Conservation (phyloP, 2,329 filamentous ascomycete species). For the Biscogniauxia sp. region DNA sequence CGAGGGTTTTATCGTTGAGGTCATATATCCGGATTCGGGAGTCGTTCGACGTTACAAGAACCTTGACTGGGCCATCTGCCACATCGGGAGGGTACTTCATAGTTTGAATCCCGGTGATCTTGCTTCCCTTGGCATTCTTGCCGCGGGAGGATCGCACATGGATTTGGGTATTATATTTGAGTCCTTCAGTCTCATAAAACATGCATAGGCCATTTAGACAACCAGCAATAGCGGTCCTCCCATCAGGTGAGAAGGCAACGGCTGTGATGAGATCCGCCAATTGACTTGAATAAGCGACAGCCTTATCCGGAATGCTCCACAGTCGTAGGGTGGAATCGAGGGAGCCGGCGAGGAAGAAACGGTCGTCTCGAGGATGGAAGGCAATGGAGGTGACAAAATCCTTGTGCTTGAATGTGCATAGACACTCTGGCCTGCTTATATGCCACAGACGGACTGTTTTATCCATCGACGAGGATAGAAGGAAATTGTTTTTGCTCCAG, state of each 20-base stretch:
- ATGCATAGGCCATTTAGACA: constrained; percentile 81
- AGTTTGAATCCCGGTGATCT: constrained; percentile 91
- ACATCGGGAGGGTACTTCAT: constrained; percentile 53
- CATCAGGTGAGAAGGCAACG: constrained; percentile 90
- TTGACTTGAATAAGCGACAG: constrained; percentile 77
- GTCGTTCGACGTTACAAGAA: constrained; percentile 93
- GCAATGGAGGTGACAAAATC: constrained; percentile 94
- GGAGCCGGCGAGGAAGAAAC: constrained; percentile 93
- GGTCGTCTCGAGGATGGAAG: constrained; percentile 92
- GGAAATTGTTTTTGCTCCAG: constrained; percentile 99
- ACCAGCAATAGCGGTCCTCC: constrained; percentile 84
- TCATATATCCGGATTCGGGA: constrained; percentile 89
- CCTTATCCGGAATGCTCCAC: constrained; percentile 97
- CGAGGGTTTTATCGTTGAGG: constrained; percentile 77
- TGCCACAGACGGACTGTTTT: constrained; percentile 97
- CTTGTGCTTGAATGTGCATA: constrained; percentile 91
- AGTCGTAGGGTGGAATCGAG: constrained; percentile 83
- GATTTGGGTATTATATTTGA: constrained; percentile 81
- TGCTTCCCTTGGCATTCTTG: constrained; percentile 93
- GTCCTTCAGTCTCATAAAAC: constrained; percentile 89
- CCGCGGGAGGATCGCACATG: constrained; percentile 91
- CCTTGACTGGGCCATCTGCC: constrained; percentile 66
- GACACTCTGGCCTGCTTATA: constrained; percentile 75
- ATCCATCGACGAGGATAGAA: constrained; percentile 96
- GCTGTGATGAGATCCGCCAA: constrained; percentile 88